A percentile compares a stretch with the other conserved stretches of the same genome.
Conservation (phyloP, 2,329 filamentous ascomycete species). For the Didymella exigua region DNA sequence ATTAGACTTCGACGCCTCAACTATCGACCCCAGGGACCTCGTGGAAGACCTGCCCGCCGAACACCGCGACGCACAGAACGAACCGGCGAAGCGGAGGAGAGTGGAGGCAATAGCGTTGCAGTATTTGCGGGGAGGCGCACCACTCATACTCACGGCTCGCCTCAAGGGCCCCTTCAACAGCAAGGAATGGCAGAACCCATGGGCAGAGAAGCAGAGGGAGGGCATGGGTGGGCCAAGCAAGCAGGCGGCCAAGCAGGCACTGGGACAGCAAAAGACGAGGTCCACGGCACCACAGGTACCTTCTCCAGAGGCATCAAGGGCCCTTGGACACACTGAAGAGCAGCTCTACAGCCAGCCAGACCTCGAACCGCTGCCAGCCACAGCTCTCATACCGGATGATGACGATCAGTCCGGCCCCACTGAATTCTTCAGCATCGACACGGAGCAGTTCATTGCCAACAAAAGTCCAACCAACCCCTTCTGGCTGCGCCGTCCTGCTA, state of each 20-base stretch:
- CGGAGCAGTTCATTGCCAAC: slow-evolving; percentile 18
- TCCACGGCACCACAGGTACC: slow-evolving; percentile 8
- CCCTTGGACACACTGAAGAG: slow-evolving; percentile 8
- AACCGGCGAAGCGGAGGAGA: slow-evolving; percentile 58
- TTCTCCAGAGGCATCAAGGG: slow-evolving; percentile 30
- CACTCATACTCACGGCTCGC: slow-evolving; percentile 64
- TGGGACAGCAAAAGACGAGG: slow-evolving; percentile 1
- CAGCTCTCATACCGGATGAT: slow-evolving; percentile 21
- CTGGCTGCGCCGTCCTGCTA: slow-evolving; percentile 33
- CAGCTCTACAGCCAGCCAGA: slow-evolving; percentile 15
- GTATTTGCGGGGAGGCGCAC: slow-evolving; percentile 62
- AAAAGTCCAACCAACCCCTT: slow-evolving; percentile 23
- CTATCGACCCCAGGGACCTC: slow-evolving; percentile 43
- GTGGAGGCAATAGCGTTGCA: slow-evolving; percentile 65
- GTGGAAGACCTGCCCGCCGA: slow-evolving; percentile 55
- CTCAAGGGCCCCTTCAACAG: slow-evolving; percentile 66
- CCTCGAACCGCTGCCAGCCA: slow-evolving; percentile 24
- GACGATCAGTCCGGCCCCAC: slow-evolving; percentile 17
- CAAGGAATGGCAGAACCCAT: slow-evolving; percentile 46
- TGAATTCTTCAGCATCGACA: slow-evolving; percentile 27
- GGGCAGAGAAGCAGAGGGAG: slow-evolving; percentile 22
- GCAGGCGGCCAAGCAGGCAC: neutral
- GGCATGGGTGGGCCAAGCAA: neutral
- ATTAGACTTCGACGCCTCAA: slow-evolving; percentile 28
- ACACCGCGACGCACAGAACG: slow-evolving; percentile 63